Base-by-base conservation (phyloP, 1,284 basidiomycete genomes). In the Malassezia obtusa region DNA sequence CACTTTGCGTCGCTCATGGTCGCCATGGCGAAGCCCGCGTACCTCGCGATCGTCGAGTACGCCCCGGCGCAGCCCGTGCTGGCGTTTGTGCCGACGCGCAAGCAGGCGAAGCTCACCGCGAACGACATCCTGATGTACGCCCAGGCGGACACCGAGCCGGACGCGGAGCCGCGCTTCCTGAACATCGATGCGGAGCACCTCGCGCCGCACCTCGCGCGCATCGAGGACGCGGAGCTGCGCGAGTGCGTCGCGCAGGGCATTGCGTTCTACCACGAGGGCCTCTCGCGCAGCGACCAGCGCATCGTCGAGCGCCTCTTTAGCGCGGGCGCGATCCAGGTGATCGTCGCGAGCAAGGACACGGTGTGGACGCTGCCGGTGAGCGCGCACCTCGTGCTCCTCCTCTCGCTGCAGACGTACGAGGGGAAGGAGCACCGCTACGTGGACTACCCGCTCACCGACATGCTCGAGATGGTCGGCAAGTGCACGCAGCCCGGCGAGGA, bases 1-100 rank as follows among this genome's bases (percentile, higher is more conserved):
- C 94, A 98, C 70, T 96, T 94, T 83, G 91, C 94, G 0, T 94
- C 89, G 0, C 79, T 98, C 50, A 98, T 99, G 92, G 87, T 98
- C 54, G 83, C 90, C 30, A 98, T 98, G 94, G 92, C 91, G 24
- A 98, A 98, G 75, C 94, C 92, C 0, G 88, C 91, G 0, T 98
- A 96, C 73, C 81, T 98, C 14, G 84, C 91, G 25, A 88, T 96
- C 62, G 78, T 85, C 37, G 92, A 99, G 73, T 84, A 92, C 67
- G 84, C 92, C 0, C 80, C 84, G 0, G 81, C 82, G 8, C 87
- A 88, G 64, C 90, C 91, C 0, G 87, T 89, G 58, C 86, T 98
- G 60, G 78, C 87, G 57, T 98, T 98, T 64, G 91, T 98, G 1
- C 87, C 91, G 0, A 90, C 88, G 17, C 81, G 92, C 35, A 86